These are phyloP conservation scores for Excoecaria cochinchinensis DNA, from an alignment of 345 rosid species.

Conservation along the genomic window DNA sequence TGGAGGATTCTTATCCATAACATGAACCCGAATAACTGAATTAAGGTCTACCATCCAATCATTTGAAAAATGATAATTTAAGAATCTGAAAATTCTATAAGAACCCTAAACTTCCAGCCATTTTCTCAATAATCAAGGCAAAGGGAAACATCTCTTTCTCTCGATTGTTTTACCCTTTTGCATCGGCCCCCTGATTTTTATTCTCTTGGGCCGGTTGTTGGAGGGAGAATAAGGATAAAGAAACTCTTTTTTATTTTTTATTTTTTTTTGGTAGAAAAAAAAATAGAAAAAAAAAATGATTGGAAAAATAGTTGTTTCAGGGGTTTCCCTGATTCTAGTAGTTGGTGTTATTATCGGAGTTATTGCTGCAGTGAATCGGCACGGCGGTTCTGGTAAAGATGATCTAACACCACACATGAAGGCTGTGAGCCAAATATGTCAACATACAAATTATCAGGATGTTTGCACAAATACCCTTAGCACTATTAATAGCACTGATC, in stretches of 20 bases:
- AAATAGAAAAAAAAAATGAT: constrained; percentile 12
- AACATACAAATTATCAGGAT: constrained; percentile 29
- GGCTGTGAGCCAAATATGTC: constrained; percentile 26
- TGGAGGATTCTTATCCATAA: not conserved
- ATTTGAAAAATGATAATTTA: not conserved
- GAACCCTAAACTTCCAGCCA: not conserved
- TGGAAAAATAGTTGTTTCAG: constrained; percentile 23
- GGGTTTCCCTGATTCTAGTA: constrained; percentile 28
- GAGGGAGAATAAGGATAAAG: too few relatives aligned
- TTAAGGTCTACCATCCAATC: constrained; percentile 1
- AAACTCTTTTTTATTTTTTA: too few relatives aligned
- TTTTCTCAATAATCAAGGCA: not conserved
- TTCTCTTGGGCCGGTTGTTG: not conserved
- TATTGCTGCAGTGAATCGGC: constrained; percentile 8
- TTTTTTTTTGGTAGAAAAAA: too few relatives aligned
- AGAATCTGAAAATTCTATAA: not conserved
- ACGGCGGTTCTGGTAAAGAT: not conserved
- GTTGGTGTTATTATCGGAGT: constrained; percentile 26
- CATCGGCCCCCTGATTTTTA: not conserved
- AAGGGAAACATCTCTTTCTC: not conserved
- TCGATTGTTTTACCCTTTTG: not conserved
- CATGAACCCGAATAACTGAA: not conserved
- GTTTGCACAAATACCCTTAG: constrained; percentile 21
- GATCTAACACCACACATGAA: constrained; percentile 25
- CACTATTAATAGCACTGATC: constrained; percentile 20